Evolutionary conservation across 2,329 filamentous ascomycete species (phyloP), one percentile per base, ranked within the genome.

Genomic region (Botrytis fabae): DNA sequence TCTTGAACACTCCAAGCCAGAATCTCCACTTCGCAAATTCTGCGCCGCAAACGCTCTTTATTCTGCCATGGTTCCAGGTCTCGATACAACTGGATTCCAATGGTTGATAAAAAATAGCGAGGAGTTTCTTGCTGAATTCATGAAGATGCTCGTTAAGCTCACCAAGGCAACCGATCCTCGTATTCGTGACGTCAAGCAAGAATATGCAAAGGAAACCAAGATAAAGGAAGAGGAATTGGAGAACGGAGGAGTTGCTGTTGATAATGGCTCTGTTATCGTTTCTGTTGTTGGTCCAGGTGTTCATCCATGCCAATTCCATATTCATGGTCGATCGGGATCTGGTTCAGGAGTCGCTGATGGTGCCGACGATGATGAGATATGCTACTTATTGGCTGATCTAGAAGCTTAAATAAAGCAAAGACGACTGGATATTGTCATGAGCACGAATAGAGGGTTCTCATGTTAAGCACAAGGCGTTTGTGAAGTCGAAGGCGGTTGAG

Each of bases 11-110:
- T 74, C 75, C 12, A 0, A 20, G 6, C 20, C 61, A 3, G 42
- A 61, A 2, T 77, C 74, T 2, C 73, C 63, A 28, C 69, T 79
- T 28, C 74, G 77, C 25, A 75, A 76, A 8, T 75, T 79, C 65
- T 75, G 73, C 51, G 74, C 72, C 20, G 71, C 73, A 3, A 73
- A 62, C 4, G 44, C 65, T n/a, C 54, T 70, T 18, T 76, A 46
- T 59, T 75, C 38, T 71, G 62, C 61, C 40, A 73, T 42, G 32
- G 75, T 7, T 35, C 73, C 38, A 32, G 54, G 54, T 20, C 32
- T 71, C 46, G 60, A 59, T 12, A 42, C 64, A 1, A 9, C 44
- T 12, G 40, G 38, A 35, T 72, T 72, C 0, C 38, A 72, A 20
- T 60, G 40, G 48, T 35, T 72, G 18, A 59, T 54, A 40, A 74